phyloP scores from a whole-genome alignment of 225 moss, liverwort and hornwort genomes.

The Marchantia paleacea region DNA sequence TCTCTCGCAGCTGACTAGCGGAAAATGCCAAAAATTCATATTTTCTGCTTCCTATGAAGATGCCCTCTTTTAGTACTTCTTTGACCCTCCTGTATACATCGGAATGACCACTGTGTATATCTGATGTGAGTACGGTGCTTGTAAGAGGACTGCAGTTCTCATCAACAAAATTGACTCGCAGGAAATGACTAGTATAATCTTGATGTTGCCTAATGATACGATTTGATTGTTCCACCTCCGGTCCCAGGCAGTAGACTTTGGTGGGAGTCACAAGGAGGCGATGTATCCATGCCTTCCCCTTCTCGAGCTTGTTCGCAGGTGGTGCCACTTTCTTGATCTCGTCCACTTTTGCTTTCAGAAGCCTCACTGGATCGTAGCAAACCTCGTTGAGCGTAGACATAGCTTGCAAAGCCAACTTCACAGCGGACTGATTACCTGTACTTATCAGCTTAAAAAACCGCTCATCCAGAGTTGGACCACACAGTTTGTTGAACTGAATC shows the following conservation, averaged over 20 bases:
- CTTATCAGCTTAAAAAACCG: slow-evolving; percentile 54
- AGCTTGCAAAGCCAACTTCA: slow-evolving; percentile 37
- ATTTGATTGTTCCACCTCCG: slow-evolving; percentile 74
- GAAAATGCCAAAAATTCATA: slow-evolving; percentile 93
- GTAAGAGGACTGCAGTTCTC: slow-evolving; percentile 58
- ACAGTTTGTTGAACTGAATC: slow-evolving; percentile 57
- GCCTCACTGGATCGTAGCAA: slow-evolving; percentile 37
- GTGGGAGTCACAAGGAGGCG: slow-evolving; percentile 77
- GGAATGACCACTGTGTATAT: slow-evolving; percentile 42
- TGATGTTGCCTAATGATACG: slow-evolving; percentile 62
- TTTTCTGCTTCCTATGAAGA: slow-evolving; percentile 50
- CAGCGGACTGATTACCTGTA: slow-evolving; percentile 13
- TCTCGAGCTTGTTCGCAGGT: slow-evolving; percentile 33
- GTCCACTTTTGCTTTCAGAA: slow-evolving; percentile 28
- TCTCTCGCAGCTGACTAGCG: slow-evolving; percentile 76
- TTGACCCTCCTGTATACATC: slow-evolving; percentile 58
- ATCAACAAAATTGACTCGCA: slow-evolving; percentile 83
- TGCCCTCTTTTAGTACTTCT: slow-evolving; percentile 55
- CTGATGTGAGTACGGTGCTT: slow-evolving; percentile 44
- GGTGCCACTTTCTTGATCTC: slow-evolving; percentile 22
- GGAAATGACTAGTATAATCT: slow-evolving; percentile 49
- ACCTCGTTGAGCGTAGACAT: slow-evolving; percentile 22
- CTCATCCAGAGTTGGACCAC: slow-evolving; percentile 42
- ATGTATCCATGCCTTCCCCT: slow-evolving; percentile 52
- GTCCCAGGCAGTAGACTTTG: slow-evolving; percentile 70